Base-by-base conservation (phyloP, 2,329 filamentous ascomycete genomes). In the Aureobasidium sp. region DNA sequence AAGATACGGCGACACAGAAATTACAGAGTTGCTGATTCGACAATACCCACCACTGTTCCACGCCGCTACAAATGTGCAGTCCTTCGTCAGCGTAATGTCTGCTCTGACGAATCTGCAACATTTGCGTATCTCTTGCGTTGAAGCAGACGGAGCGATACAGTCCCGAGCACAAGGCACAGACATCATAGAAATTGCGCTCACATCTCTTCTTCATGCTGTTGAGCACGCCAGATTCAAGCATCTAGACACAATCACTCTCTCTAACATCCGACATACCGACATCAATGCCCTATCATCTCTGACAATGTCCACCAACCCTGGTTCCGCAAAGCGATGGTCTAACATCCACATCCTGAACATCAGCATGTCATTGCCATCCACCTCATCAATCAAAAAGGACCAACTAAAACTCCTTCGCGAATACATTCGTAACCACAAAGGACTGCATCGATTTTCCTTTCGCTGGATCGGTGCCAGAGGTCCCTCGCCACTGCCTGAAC, bases 21-120 rank as follows among this genome's bases (percentile, higher is more conserved):
- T 94, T 69, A 91, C 87, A 64, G 88, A 93, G 70, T 82, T 95
- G 63, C 80, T 96, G 64, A 89, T 90, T 15, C 86, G 90, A 71
- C 91, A 96, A 75, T 96, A 95, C 69, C 90, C 90, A 58, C 90
- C 91, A 6, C 77, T 96, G 3, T 96, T 96, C 76, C 91, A 96
- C 70, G 89, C 91, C 7, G 89, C 91, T 8, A 93, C 90, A 64
- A 94, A 96, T 70, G 87, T 95, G 8, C 84, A 89, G 5, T 89
- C 89, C 42, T 96, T 96, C 76, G 86, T 93, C 67, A 81, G 85
- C 65, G 89, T 89, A 53, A 79, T 96, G 71, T 82, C 81, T 39
- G 78, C 86, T 65, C 73, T 96, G 69, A 77, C 83, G 62, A 88
- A 87, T 67, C 78, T 96, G 68, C 79, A 83, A 49, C 89, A 93